These are phyloP conservation scores for Pseudocercospora crystallina DNA, from an alignment of 2,329 filamentous ascomycete genomes.

Conservation along the genomic window DNA sequence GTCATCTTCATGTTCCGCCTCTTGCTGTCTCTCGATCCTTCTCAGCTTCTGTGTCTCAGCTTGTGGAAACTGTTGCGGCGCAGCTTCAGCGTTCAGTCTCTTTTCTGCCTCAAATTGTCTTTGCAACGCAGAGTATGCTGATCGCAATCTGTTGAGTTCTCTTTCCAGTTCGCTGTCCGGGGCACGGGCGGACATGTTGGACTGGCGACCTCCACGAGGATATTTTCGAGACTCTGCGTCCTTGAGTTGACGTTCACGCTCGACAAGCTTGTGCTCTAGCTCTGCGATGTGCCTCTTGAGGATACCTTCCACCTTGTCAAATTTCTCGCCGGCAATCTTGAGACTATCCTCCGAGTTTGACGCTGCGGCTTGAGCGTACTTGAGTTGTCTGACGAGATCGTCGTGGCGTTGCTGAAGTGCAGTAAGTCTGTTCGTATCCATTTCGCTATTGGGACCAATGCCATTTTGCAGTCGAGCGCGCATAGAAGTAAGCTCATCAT, in stretches of 20 bases:
- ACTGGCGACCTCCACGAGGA: too few relatives aligned
- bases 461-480: constrained; percentile 14
- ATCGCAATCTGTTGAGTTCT: constrained; percentile 9
- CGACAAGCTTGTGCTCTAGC: neutral
- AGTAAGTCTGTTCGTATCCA: neutral
- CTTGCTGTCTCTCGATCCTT: neutral
- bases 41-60: constrained; percentile 10
- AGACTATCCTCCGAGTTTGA: constrained; percentile 12
- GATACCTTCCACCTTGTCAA: constrained; percentile 12
- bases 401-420: constrained; percentile 8
- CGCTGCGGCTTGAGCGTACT: constrained; percentile 10
- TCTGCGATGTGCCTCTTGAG: constrained; percentile 10
- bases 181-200: too few relatives aligned
- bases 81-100: constrained; percentile 9
- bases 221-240: too few relatives aligned
- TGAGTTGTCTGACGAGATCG: constrained; percentile 9
- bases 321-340: constrained; percentile 8
- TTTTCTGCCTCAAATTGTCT: constrained; percentile 22
- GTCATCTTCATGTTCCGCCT: constrained; percentile 17
- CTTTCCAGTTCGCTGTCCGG: neutral
- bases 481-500: constrained; percentile 18
- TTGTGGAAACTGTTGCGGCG: constrained; percentile 5
- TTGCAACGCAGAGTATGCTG: constrained; percentile 12
- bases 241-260: constrained; percentile 3
- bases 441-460: too few relatives aligned